Conservation (phyloP, 2,329 filamentous ascomycete genomes). For the Cordyceps javanica region DNA sequence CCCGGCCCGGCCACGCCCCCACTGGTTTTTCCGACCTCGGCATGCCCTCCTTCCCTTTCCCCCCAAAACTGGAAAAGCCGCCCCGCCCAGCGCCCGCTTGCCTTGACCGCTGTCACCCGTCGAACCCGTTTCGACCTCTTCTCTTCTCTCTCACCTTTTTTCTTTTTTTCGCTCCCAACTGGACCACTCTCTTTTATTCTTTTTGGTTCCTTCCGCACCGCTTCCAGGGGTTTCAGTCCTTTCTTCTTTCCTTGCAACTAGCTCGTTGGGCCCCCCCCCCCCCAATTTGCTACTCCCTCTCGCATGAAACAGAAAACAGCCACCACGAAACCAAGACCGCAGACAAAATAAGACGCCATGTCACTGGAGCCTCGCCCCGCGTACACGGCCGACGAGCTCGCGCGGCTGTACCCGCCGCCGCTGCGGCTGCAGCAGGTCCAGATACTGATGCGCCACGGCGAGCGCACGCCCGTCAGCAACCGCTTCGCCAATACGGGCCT, state of each 20-base stretch:
- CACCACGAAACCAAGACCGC: slow-evolving; percentile 14
- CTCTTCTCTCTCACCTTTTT: not conserved
- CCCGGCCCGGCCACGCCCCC: not conserved
- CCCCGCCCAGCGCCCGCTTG: not conserved
- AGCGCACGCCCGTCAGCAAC: slow-evolving; percentile 78
- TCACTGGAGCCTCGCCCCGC: slow-evolving; percentile 67
- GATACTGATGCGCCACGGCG: slow-evolving; percentile 73
- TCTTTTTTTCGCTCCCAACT: no score
- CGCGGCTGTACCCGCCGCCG: slow-evolving; percentile 69
- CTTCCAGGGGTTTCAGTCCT: no score
- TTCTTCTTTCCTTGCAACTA: no score
- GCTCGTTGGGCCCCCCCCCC: no score
- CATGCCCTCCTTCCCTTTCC: not conserved
- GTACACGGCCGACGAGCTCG: slow-evolving; percentile 76
- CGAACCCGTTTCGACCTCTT: not conserved
- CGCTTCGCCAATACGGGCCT: slow-evolving; percentile 71
- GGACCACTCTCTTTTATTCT: no score
- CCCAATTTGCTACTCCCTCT: no score
- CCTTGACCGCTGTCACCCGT: not conserved
- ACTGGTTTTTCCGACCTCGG: not conserved
- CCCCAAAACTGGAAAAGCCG: no score
- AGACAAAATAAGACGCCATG: slow-evolving; percentile 61
- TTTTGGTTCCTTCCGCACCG: no score
- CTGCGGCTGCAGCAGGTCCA: slow-evolving; percentile 87
- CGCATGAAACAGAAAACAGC: not conserved